These are phyloP conservation scores for Podochytrium sp. DNA, from an alignment of 192 early-diverging fungal genomes.

Conservation along the genomic window DNA sequence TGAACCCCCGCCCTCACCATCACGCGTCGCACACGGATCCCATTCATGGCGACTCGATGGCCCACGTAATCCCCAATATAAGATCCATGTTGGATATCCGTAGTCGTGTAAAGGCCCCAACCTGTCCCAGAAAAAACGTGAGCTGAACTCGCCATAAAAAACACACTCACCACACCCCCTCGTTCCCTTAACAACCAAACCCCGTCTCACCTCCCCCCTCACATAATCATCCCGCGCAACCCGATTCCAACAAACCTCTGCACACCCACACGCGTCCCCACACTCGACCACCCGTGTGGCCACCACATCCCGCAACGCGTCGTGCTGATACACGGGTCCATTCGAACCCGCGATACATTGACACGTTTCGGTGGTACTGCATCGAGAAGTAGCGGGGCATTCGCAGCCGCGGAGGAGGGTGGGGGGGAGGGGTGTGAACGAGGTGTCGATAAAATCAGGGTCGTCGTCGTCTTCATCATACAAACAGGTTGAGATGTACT, in stretches of 20 bases:
- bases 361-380: background rate
- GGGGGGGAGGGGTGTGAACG: no score
- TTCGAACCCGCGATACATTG: background rate
- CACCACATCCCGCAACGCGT: conserved; percentile 13
- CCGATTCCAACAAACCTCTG: background rate
- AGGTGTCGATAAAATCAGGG: no score
- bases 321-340: conserved; percentile 5
- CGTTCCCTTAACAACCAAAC: background rate
- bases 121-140: background rate
- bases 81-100: background rate
- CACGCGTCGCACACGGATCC: background rate
- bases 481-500: no score
- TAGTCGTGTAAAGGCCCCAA: background rate
- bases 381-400: background rate
- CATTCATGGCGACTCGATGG: background rate
- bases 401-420: no score
- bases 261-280: conserved; percentile 8
- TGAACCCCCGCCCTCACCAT: background rate
- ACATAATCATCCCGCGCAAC: background rate
- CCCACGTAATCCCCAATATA: conserved; percentile 19
- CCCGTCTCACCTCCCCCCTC: background rate
- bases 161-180: background rate
- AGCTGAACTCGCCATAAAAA: background rate
- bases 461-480: no score
- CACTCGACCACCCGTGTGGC: conserved; percentile 3